Conservation (phyloP, 2,329 filamentous ascomycete species). For the Fusarium hainanense region DNA sequence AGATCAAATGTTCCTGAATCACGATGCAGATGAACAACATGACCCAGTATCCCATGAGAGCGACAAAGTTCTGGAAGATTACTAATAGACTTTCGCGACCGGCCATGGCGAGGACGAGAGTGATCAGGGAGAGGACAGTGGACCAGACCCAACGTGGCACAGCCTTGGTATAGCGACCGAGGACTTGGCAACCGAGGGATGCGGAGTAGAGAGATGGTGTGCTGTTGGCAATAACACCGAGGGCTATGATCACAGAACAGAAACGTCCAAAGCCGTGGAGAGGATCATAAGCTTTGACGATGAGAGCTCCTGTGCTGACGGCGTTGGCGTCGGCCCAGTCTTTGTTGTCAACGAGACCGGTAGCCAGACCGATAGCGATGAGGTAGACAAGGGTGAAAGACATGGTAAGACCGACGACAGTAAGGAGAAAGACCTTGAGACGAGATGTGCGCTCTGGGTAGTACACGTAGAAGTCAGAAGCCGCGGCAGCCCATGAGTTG, state of each 20-base stretch:
- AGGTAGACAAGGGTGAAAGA: conserved; percentile 76
- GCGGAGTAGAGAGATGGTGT: conserved; percentile 67
- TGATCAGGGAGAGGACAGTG: conserved; percentile 63
- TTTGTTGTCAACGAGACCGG: conserved; percentile 61
- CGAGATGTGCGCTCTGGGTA: conserved; percentile 72
- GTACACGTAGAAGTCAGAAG: conserved; percentile 84
- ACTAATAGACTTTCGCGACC: conserved; percentile 65
- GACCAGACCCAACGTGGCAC: conserved; percentile 67
- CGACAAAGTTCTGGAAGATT: conserved; percentile 64
- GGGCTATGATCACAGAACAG: conserved; percentile 65
- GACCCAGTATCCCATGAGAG: conserved; percentile 66
- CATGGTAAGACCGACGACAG: conserved; percentile 72
- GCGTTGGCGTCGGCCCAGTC: conserved; percentile 64
- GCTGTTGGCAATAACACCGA: conserved; percentile 67
- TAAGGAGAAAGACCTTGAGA: conserved; percentile 73
- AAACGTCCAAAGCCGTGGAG: conserved; percentile 67
- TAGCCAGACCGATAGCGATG: conserved; percentile 63
- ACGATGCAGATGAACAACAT: conserved; percentile 63
- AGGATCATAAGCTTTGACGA: conserved; percentile 65
- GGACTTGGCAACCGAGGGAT: conserved; percentile 68
- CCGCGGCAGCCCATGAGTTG: conserved; percentile 73
- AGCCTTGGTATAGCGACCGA: conserved; percentile 63
- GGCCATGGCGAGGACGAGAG: conserved; percentile 66
- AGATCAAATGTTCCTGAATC: conserved; percentile 57
- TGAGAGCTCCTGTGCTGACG: conserved; percentile 64